Percentiles rank a stretch among this genome's conserved stretches.
These are phyloP conservation scores for Diaporthe velutina DNA, from an alignment of 2,329 filamentous ascomycete species.

Conservation along the genomic window DNA sequence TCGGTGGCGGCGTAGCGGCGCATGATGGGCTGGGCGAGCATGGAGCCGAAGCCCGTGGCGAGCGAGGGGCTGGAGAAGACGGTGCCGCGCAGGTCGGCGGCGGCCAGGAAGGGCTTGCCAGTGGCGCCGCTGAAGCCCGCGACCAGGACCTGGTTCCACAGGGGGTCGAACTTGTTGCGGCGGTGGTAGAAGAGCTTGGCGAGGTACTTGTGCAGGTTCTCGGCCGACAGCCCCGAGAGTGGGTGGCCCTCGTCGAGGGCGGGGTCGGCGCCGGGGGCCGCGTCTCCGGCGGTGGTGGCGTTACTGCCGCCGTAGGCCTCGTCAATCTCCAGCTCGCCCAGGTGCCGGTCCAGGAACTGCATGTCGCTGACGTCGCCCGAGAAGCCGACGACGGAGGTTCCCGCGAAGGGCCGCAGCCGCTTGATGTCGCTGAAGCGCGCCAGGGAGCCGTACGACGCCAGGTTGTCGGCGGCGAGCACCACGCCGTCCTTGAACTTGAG, in stretches of 20 bases:
- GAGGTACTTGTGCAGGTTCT: conserved; percentile 97
- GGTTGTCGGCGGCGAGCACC: conserved; percentile 95
- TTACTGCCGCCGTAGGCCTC: conserved; percentile 79
- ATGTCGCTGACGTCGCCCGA: conserved; percentile 98
- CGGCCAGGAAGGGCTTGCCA: conserved; percentile 88
- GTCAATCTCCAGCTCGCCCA: conserved; percentile 86
- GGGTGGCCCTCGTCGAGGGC: conserved; percentile 75
- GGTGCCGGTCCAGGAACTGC: conserved; percentile 96
- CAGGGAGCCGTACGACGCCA: conserved; percentile 97
- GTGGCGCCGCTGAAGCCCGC: conserved; percentile 83
- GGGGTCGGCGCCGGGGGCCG: conserved; percentile 51
- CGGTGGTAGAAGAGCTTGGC: conserved; percentile 96
- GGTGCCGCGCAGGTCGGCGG: conserved; percentile 91
- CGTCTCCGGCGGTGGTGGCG: conserved; percentile 50
- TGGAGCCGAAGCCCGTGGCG: conserved; percentile 93
- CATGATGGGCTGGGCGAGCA: conserved; percentile 93
- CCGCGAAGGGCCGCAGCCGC: conserved; percentile 90
- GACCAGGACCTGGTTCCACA: conserved; percentile 97
- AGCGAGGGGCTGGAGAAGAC: conserved; percentile 90
- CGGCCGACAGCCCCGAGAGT: conserved; percentile 79
- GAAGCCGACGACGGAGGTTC: conserved; percentile 88
- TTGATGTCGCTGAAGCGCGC: conserved; percentile 98
- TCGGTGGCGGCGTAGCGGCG: conserved; percentile 88
- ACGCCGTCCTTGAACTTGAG: conserved; percentile 98
- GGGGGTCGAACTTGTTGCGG: conserved; percentile 93